Base-by-base conservation (phyloP, 331 rosid species). In the Saraca asoca region DNA sequence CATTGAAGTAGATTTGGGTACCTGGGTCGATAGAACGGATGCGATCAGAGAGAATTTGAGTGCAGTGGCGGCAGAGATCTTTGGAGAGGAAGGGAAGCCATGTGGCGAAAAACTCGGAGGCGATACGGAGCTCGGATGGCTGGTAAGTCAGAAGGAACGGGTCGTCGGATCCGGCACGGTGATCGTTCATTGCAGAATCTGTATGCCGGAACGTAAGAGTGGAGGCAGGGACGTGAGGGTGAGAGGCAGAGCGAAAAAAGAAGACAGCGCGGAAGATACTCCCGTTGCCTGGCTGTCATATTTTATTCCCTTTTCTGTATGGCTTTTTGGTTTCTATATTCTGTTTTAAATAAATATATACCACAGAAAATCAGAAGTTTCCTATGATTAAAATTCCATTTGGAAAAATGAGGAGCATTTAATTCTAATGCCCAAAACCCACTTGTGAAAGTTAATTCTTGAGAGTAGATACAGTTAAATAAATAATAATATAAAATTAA, bases 31-130 rank as follows among this genome's bases (percentile, higher is more conserved):
- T 83, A 38, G 95, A 82, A 24, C 75, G 88, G 70, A 94, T 79
- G 53, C 99, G 96, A 79, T 78, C 81, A 65, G 92, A 58, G 76
- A 94, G 96, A 6, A 20, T 62, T 44, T 62, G 72, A 20, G 92
- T 64, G 81, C 99, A 94, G 35, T 19, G 13, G 7, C 20, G 49
- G 82, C 99, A 94, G 64, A 94, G 96, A 85, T 85, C 97, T 79
- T 63, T 68, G 12, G 99, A 76, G 73, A 94, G 99, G 48, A 94
- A 94, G 6, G 99, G 92, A 51, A 86, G 93, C 97, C 99, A 90
- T 0, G 85, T 83, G 73, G 73, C 45, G 44, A 94, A 89, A 18
- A 94, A 94, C 79, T 94, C 97, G 0, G 96, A 88, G 6, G 95
- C 99, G 79, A 85, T 90, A 82, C 77, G 85, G 18, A 88, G 84